Evolutionary conservation across 1,284 basidiomycete genomes (phyloP), one percentile per base, ranked within the genome.

Genomic region (Pholiota adiposa): DNA sequence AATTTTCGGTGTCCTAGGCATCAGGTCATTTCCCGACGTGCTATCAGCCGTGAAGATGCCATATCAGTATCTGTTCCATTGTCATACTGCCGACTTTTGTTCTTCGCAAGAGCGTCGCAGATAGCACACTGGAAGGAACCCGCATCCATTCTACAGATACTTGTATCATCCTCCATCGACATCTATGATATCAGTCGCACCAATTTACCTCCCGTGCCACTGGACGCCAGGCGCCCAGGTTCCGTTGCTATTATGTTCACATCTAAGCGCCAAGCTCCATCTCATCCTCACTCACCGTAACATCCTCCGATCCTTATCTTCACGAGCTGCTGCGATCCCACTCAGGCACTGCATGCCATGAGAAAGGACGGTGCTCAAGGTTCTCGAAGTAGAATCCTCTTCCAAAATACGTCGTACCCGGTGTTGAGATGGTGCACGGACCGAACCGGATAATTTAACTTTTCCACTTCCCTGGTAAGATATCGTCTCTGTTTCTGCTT

Each of bases 381-480:
- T 49, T n/a, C 46, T 40, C 23, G 7, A 46, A 38, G 25, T 46
- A 11, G 18, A 31, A 29, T 12, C 27, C 16, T 14, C 29, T 31
- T n/a, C n/a, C n/a, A 48, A 48, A 25, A 48, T 12, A 16, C 40
- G 25, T 40, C 44, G 11, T 49, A 56, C 31, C 54, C 54, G 54
- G 54, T 50, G 46, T 36, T 36, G 36, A 23, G 21, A 29, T 50
- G 9, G 27, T 11, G 31, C 14, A 23, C 54, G 54, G 46, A 50
- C 25, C 23, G 48, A 50, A 11, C 46, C 54, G 54, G 43, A 3
- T 27, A 9, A 5, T 40, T 49, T 34, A 21, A 25, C 23, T 38
- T 29, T 14, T 31, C 19, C 33, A 29, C 34, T 29, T 27, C 33
- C 16, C 23, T 31, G 36, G 36, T 34, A 50, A 50, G 48, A 41